Evolutionary conservation across 1,284 basidiomycete genomes (phyloP), one percentile per base, ranked within the genome.

Genomic region (Moesziomyces aphidis): DNA sequence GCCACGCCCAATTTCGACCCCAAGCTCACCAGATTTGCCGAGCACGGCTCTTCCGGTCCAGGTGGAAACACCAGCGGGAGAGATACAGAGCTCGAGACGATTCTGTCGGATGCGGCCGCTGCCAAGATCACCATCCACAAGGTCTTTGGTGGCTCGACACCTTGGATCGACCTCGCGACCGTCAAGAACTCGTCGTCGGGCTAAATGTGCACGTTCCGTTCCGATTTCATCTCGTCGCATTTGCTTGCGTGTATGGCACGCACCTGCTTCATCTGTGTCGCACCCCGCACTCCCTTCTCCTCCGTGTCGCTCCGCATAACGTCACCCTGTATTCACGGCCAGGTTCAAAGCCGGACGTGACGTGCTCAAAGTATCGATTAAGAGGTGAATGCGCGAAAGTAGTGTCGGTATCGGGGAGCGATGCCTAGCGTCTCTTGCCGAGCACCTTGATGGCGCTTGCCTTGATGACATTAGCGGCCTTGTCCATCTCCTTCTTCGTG

Each of bases 401-500:
- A 17, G 39, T 42, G 17, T 19, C 15, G 39, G 11, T 13, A 28
- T 6, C 6, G 1, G 26, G 31, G 31, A 4, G 11, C 9, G 2
- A 34, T 0, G 9, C 45, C 45, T 28, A 79, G n/a, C 73, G 71
- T 50, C 79, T 73, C 73, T 85, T 81, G 39, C 83, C 85, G 9
- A 86, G 61, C 13, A 94, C 89, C 87, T 94, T 94, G 54, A 89
- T 87, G 44, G 94, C 87, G 42, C 91, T 91, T 28, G 88, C 87
- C 86, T 92, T 94, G 65, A 97, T 85, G 26, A 91, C 89, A 31
- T 87, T 87, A 21, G 91, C 90, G 1, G 94, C 93, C 87, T 94
- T 95, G 87, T 97, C 94, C 60, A 91, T 90, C 80, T 99, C 97
- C 86, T 95, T 96, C 87, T 88, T 91, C 28, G 90, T 90, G 75